Percentiles rank a stretch among this genome's conserved stretches.
Evolutionary conservation across 2,329 filamentous ascomycete species (phyloP).

Genomic region (Clarireedia sp.): DNA sequence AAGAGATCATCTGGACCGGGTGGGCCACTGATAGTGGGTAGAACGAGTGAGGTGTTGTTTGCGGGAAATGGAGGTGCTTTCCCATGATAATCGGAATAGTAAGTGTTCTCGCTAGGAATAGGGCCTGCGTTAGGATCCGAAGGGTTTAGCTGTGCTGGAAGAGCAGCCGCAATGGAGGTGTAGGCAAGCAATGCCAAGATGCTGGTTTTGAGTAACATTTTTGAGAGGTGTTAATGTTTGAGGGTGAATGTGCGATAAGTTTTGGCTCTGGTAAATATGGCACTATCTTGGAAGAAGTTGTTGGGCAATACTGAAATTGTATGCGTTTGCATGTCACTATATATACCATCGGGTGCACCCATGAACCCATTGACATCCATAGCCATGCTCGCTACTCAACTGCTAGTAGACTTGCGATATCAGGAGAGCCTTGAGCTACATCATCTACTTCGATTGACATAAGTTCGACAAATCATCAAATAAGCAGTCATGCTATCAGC

Average conservation of each 20-base stretch:
- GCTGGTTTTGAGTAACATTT: no score
- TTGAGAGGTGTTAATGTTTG: neutral
- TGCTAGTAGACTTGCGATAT: no score
- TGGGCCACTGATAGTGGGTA: conserved; percentile 25
- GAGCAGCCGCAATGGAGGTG: neutral
- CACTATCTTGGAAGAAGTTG: no score
- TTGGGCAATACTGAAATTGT: no score
- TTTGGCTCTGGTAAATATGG: no score
- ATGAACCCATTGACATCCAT: no score
- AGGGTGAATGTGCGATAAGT: neutral
- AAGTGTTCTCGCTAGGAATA: conserved; percentile 28
- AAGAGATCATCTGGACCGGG: conserved; percentile 34
- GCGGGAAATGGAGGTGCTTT: conserved; percentile 32
- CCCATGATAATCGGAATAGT: conserved; percentile 31
- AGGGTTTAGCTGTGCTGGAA: neutral
- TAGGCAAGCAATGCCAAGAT: neutral
- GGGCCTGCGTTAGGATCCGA: conserved; percentile 10
- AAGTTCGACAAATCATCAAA: no score
- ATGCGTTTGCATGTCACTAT: neutral
- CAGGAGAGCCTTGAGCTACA: no score
- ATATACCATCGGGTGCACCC: neutral
- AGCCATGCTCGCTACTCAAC: no score
- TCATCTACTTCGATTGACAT: no score
- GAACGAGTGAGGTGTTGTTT: conserved; percentile 30
- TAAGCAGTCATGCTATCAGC: no score